Evolutionary conservation across 352 stramenopile species (phyloP), one percentile per base, ranked within the genome.

Genomic region (Phytophthora sp.): DNA sequence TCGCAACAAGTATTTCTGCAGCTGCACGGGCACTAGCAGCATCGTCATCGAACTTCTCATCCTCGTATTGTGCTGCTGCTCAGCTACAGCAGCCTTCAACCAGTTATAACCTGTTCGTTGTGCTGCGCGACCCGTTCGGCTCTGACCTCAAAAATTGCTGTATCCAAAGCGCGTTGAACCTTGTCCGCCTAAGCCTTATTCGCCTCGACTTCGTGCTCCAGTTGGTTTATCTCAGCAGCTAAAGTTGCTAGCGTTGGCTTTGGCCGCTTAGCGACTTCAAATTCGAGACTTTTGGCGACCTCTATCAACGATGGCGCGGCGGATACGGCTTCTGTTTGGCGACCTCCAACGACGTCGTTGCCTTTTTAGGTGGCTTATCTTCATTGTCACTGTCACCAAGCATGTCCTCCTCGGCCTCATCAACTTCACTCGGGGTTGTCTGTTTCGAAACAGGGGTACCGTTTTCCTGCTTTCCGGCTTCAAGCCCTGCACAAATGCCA

Each of bases 11-110:
- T 26, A 21, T 69, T 69, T 42, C 65, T 67, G 27, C 65, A 23
- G 61, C 55, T 60, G 23, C 47, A 63, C 36, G 23, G n/a, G 69
- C 51, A 63, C 58, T 67, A 24, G 57, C 66, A 45, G 65, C 63
- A 4, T 89, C 76, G 18, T 77, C 63, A 44, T 88, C 80, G 39
- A 92, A 89, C 7, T 76, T 69, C 18, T 82, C 69, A 35, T 80
- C 77, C 33, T 80, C 66, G 27, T 84, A 69, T 31, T 80, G 79
- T 78, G 63, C 31, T 72, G 65, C n/a, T 85, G 71, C 31, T 92
- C 77, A 11, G 49, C 50, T 13, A 73, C 62, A 0, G 71, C 74
- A 50, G 77, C 51, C 16, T 76, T 67, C 2, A 92, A 7, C 52
- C 70, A 3, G 69, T 31, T 2, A 51, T 44, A 1, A 89, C 70